Base-by-base conservation (phyloP, 2,329 filamentous ascomycete genomes). In the Aspergillus aculeatinus region DNA sequence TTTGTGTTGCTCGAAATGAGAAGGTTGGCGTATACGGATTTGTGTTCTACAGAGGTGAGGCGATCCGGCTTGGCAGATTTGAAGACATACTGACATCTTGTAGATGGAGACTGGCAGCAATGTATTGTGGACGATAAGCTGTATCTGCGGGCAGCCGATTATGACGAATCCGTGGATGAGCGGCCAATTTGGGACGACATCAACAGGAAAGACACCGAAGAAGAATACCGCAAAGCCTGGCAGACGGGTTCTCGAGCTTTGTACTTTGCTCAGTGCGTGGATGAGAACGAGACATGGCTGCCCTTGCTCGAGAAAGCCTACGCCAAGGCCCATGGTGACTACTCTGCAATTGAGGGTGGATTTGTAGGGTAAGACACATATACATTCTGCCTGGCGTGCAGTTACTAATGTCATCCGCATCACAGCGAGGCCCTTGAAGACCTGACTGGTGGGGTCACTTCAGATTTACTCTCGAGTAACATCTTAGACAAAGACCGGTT, bases 61-160 rank as follows among this genome's bases (percentile, higher is more conserved):
- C 7, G 51, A 21, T 47, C 25, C 12, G 4, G n/a, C 3, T 14
- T 9, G 48, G 10, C 11, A 16, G 12, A 7, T 5, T 19, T n/a
- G 39, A 44, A 7, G 7, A 7, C 9, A 47, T 3, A n/a, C 47
- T 64, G 12, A 62, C 55, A 47, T 21, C 16, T 9, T 11, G 51
- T 65, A 85, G 91, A 94, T 67, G 92, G 92, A 56, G 91, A 95
- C 75, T 96, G 92, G 92, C 90, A 94, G 59, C 92, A 92, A 67
- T 92, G 90, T 60, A 93, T 96, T 63, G 87, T 96, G 60, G 92
- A 96, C 70, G 92, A 96, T 75, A 96, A 96, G 76, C 82, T 96
- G 2, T 96, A 91, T 72, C 83, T 96, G 19, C 90, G 88, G 61
- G 91, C 90, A 1, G 89, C 91, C 4, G 89, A 90, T 70, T 96